Evolutionary conservation across 192 early-diverging fungal genomes (phyloP).

Genomic region (Obelidium mucronatum): DNA sequence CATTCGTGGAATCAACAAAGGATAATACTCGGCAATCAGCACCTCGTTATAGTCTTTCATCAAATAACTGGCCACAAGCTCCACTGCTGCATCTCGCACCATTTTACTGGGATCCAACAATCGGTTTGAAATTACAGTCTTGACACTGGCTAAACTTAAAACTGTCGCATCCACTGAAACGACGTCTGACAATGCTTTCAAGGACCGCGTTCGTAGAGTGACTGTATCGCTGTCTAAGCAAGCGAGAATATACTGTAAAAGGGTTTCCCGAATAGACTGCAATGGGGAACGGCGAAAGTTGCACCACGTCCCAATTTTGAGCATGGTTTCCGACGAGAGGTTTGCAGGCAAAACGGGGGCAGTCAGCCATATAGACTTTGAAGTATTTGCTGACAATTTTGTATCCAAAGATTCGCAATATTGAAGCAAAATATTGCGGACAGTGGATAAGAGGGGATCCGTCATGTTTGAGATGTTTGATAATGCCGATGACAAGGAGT

Average conservation of each 20-base stretch:
- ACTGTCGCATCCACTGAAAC: constrained; percentile 70
- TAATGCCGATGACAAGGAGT: neutral
- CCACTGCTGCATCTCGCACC: constrained; percentile 92
- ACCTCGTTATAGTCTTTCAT: constrained; percentile 59
- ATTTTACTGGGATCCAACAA: constrained; percentile 82
- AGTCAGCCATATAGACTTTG: neutral
- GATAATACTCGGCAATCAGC: constrained; percentile 79
- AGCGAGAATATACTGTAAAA: constrained; percentile 69
- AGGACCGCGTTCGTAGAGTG: constrained; percentile 74
- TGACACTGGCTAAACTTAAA: constrained; percentile 68
- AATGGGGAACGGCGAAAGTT: constrained; percentile 13
- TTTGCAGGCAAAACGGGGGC: neutral
- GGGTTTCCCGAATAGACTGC: constrained; percentile 13
- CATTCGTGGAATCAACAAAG: constrained; percentile 78
- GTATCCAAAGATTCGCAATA: constrained; percentile 9
- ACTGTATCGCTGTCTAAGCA: constrained; percentile 73
- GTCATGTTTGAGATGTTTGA: neutral
- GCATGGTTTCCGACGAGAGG: neutral
- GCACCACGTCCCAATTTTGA: constrained; percentile 11
- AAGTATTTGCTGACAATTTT: neutral
- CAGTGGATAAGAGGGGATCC: neutral
- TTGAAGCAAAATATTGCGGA: neutral
- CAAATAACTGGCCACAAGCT: constrained; percentile 84
- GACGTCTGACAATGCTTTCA: constrained; percentile 83
- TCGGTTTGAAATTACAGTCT: constrained; percentile 73